These are phyloP conservation scores for Pythium sp. DNA, from an alignment of 352 stramenopile species.

Conservation along the genomic window DNA sequence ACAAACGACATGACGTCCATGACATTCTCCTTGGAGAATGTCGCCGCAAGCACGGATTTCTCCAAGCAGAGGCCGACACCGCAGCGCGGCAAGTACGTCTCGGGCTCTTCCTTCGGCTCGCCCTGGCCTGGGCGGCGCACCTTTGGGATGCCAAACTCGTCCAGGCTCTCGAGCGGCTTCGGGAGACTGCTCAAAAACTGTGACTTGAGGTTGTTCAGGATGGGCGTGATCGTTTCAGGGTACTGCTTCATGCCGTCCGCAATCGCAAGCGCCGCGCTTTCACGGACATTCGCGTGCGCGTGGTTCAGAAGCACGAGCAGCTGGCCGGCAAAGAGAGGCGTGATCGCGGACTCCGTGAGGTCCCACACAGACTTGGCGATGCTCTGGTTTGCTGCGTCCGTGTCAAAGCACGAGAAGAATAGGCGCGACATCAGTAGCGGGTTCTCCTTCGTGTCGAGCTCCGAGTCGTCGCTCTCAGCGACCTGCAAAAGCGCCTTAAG, in stretches of 20 bases:
- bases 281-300: slow-evolving; percentile 64
- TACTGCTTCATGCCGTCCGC: slow-evolving; percentile 81
- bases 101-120: slow-evolving; percentile 53
- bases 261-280: slow-evolving; percentile 73
- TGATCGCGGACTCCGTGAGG: slow-evolving; percentile 39
- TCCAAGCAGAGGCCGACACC: slow-evolving; percentile 78
- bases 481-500: slow-evolving; percentile 64
- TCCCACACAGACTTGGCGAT: slow-evolving; percentile 72
- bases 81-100: slow-evolving; percentile 60
- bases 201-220: slow-evolving; percentile 66
- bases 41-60: slow-evolving; percentile 44
- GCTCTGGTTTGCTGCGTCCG: slow-evolving; percentile 47
- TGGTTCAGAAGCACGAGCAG: slow-evolving; percentile 80
- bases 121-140: slow-evolving; percentile 53
- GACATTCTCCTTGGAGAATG: slow-evolving; percentile 57
- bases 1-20: slow-evolving; percentile 76
- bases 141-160: slow-evolving; percentile 74
- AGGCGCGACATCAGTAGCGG: slow-evolving; percentile 56
- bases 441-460: slow-evolving; percentile 39
- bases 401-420: slow-evolving; percentile 69
- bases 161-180: slow-evolving; percentile 50
- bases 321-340: slow-evolving; percentile 56
- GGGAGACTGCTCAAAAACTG: slow-evolving; percentile 61
- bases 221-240: slow-evolving; percentile 62
- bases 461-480: slow-evolving; percentile 48